Percentiles rank a stretch among this genome's conserved stretches.
Evolutionary conservation across 2,329 filamentous ascomycete genomes (phyloP).

Genomic region (Aspergillus sergii): DNA sequence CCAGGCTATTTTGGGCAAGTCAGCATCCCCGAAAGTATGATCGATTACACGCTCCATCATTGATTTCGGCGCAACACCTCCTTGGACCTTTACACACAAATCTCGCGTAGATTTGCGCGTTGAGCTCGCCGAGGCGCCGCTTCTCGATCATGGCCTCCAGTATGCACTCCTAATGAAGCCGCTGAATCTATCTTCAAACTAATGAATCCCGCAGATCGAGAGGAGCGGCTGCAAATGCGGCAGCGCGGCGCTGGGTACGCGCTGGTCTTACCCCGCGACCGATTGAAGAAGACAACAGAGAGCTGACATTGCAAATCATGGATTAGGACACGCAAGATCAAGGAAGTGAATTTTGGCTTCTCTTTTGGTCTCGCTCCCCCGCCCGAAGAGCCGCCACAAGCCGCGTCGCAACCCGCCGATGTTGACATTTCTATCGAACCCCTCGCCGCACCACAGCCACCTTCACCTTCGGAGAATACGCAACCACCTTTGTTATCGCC

Average conservation of each 20-base stretch:
- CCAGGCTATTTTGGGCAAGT: background rate
- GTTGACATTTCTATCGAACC: conserved; percentile 21
- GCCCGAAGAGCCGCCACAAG: conserved; percentile 21
- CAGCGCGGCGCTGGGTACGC: conserved; percentile 60
- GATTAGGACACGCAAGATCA: conserved; percentile 50
- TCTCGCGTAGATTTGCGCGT: conserved; percentile 33
- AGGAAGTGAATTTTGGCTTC: conserved; percentile 55
- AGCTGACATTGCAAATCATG: conserved; percentile 25
- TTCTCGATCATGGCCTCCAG: conserved; percentile 43
- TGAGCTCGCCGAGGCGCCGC: conserved; percentile 31
- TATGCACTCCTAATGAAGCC: conserved; percentile 25
- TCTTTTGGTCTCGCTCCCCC: conserved; percentile 42
- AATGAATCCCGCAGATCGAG: conserved; percentile 45
- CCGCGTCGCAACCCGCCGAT: conserved; percentile 30
- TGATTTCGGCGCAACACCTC: conserved; percentile 1
- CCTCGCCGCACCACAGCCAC: conserved; percentile 22
- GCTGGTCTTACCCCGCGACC: conserved; percentile 28
- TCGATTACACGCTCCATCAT: conserved; percentile 10
- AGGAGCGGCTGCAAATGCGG: conserved; percentile 59
- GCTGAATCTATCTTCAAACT: background rate
- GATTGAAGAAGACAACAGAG: conserved; percentile 12
- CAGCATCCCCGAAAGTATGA: background rate
- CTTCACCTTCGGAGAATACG: conserved; percentile 12
- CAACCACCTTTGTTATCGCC: conserved; percentile 16
- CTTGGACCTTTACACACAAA: background rate